Conservation (phyloP, 805 yeast species). For the Saccharomyces kudriavzevii region DNA sequence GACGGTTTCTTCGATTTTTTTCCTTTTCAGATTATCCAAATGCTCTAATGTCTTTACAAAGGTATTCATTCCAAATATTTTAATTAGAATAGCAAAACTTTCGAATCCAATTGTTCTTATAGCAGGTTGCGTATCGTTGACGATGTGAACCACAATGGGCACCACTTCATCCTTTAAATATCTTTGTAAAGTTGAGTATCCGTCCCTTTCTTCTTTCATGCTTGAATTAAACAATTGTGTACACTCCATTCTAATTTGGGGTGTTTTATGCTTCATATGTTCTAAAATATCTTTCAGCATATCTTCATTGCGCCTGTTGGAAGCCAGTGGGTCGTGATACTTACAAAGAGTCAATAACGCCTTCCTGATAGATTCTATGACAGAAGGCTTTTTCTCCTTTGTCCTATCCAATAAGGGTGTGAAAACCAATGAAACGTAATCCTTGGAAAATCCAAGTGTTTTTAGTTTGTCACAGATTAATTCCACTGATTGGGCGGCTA, state of each 20-base stretch:
- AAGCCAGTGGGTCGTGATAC: slow-evolving; percentile 35
- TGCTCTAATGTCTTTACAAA: slow-evolving; percentile 51
- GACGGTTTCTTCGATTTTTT: slow-evolving; percentile 54
- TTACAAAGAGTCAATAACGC: slow-evolving; percentile 60
- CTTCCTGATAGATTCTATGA: slow-evolving; percentile 57
- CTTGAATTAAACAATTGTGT: slow-evolving; percentile 57
- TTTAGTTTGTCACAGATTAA: slow-evolving; percentile 60
- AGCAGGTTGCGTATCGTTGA: slow-evolving; percentile 77
- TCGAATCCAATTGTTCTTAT: slow-evolving; percentile 72
- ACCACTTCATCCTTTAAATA: slow-evolving; percentile 9
- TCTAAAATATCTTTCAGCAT: slow-evolving; percentile 52
- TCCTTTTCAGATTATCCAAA: slow-evolving; percentile 69
- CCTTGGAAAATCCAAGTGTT: slow-evolving; percentile 41
- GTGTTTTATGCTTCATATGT: slow-evolving; percentile 68
- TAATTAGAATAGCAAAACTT: slow-evolving; percentile 72
- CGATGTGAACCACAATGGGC: slow-evolving; percentile 45
- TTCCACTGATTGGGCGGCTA: slow-evolving; percentile 62
- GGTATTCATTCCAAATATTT: slow-evolving; percentile 58
- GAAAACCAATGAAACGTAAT: slow-evolving; percentile 41
- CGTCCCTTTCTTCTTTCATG: slow-evolving; percentile 31
- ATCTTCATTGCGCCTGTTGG: slow-evolving; percentile 19
- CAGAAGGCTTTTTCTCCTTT: slow-evolving; percentile 79
- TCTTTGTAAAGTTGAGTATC: slow-evolving; percentile 15
- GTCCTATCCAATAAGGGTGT: slow-evolving; percentile 68
- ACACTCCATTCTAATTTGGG: slow-evolving; percentile 70